These are phyloP conservation scores for Podospora appendiculata DNA, from an alignment of 495 filamentous ascomycete genomes.

Conservation along the genomic window DNA sequence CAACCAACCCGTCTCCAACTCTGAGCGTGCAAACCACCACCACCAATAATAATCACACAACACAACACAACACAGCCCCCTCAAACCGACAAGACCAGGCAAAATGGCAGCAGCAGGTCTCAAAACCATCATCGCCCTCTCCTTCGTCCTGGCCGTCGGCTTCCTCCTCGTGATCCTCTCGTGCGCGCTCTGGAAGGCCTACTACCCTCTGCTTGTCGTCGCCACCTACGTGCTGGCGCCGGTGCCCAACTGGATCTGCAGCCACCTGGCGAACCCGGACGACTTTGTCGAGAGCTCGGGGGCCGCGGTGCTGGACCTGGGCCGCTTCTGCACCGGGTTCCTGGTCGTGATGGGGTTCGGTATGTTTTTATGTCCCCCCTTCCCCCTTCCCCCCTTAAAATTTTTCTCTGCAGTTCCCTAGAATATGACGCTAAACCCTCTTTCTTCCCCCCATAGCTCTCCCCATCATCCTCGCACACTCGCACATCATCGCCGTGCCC, in stretches of 20 bases:
- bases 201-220: slow-evolving; percentile 89
- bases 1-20: too few relatives aligned
- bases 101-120: slow-evolving; percentile 79
- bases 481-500: slow-evolving; percentile 64
- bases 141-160: slow-evolving; percentile 97
- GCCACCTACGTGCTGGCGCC: slow-evolving; percentile 92
- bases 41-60: not conserved
- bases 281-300: slow-evolving; percentile 88
- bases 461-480: slow-evolving; percentile 85
- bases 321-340: slow-evolving; percentile 90
- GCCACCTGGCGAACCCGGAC: slow-evolving; percentile 82
- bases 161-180: slow-evolving; percentile 99
- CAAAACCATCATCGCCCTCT: slow-evolving; percentile 97
- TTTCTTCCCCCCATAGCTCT: slow-evolving; percentile 50
- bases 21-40: too few relatives aligned
- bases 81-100: slow-evolving; percentile 12
- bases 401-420: too few relatives aligned
- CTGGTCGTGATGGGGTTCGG: slow-evolving; percentile 97
- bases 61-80: not conserved
- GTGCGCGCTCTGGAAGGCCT: slow-evolving; percentile 86
- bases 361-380: slow-evolving; percentile 42
- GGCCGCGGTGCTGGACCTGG: slow-evolving; percentile 79
- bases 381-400: not conserved
- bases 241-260: slow-evolving; percentile 91
- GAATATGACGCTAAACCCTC: not conserved